Conservation (phyloP, 1,284 basidiomycete species). For the Gymnopus androsaceus region DNA sequence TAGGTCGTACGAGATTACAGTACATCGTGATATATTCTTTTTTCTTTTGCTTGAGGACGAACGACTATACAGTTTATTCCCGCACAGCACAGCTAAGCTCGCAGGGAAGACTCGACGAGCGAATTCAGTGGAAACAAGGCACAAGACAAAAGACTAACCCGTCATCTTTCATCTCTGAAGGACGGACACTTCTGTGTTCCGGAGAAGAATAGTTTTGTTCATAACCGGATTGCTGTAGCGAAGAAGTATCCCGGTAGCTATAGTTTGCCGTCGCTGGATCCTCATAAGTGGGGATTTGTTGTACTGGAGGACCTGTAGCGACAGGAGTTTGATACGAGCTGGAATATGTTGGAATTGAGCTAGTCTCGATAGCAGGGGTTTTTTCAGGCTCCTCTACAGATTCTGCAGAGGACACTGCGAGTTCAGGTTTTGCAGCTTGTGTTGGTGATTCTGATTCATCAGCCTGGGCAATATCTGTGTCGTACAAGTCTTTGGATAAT, state of each 20-base stretch:
- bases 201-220: slow-evolving; percentile 41
- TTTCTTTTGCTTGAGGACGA: neutral
- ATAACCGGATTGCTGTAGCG: slow-evolving; percentile 35
- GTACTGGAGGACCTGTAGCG: slow-evolving; percentile 41
- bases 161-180: slow-evolving; percentile 98
- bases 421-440: slow-evolving; percentile 29
- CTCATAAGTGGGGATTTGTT: slow-evolving; percentile 77
- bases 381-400: slow-evolving; percentile 2
- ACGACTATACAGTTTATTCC: neutral
- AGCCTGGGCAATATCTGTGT: slow-evolving; percentile 55
- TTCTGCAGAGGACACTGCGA: slow-evolving; percentile 21
- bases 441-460: slow-evolving; percentile 31
- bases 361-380: slow-evolving; percentile 18
- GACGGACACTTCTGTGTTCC: slow-evolving; percentile 65
- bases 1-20: slow-evolving; percentile 64
- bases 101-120: neutral
- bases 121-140: slow-evolving; percentile 13
- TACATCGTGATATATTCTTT: slow-evolving; percentile 28
- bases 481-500: slow-evolving; percentile 65
- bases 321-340: slow-evolving; percentile 22
- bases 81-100: neutral
- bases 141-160: slow-evolving; percentile 69
- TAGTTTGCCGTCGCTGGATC: slow-evolving; percentile 56
- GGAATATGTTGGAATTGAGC: slow-evolving; percentile 13
- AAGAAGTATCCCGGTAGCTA: slow-evolving; percentile 46